These are phyloP conservation scores for Aegilops bicornis DNA, from an alignment of 176 grass and related monocot species.

Conservation along the genomic window DNA sequence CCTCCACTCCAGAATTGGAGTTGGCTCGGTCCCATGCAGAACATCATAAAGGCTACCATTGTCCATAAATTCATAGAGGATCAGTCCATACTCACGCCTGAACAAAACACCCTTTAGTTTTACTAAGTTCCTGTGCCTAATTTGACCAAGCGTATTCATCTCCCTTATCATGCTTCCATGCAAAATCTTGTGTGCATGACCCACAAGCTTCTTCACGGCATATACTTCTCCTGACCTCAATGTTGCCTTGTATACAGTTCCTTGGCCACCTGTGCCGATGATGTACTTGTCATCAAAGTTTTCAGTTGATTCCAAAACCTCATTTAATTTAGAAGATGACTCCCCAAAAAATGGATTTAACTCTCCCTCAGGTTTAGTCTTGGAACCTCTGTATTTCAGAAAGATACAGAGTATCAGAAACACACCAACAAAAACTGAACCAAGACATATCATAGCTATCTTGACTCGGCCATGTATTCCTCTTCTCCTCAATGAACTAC, in stretches of 20 bases:
- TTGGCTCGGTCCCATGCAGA: constrained; percentile 50
- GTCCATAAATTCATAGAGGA: constrained; percentile 80
- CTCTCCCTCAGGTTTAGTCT: constrained; percentile 8
- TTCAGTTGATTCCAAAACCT: constrained; percentile 58
- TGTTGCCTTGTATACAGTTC: constrained; percentile 67
- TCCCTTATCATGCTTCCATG: constrained; percentile 66
- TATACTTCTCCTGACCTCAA: constrained; percentile 46
- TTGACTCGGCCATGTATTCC: constrained; percentile 6
- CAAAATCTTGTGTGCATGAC: constrained; percentile 36
- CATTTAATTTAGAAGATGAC: constrained; percentile 49
- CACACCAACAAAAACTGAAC: constrained; percentile 28
- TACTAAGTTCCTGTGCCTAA: constrained; percentile 76
- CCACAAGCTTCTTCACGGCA: constrained; percentile 68
- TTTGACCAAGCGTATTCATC: constrained; percentile 61
- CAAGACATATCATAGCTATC: constrained; percentile 44
- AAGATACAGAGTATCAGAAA: constrained; percentile 35
- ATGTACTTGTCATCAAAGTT: constrained; percentile 58
- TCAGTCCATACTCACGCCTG: constrained; percentile 62
- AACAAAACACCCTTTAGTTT: constrained; percentile 64
- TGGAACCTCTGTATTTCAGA: constrained; percentile 14
- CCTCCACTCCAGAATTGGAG: constrained; percentile 53
- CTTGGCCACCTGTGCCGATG: constrained; percentile 62
- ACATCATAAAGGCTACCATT: constrained; percentile 81
- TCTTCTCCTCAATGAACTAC: constrained; percentile 26
- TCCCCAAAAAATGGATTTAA: constrained; percentile 33